Conservation (phyloP, 768 basidiomycete species). For the Leccinum disarticulatum region DNA sequence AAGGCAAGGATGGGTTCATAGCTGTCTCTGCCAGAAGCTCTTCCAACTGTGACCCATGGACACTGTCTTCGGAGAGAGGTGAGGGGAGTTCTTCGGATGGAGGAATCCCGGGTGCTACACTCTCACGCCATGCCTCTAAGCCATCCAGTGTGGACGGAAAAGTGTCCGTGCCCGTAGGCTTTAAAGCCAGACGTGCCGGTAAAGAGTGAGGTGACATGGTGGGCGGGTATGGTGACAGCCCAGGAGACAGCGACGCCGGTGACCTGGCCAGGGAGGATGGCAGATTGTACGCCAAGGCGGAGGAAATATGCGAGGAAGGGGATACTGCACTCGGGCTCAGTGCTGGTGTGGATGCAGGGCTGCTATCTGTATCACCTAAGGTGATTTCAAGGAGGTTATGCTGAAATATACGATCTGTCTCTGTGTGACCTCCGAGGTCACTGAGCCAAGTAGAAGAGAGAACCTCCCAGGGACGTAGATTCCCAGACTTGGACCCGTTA, state of each 20-base stretch:
- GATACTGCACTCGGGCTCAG: conserved; percentile 22
- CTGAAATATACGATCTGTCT: conserved; percentile 33
- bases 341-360: conserved; percentile 26
- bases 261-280: conserved; percentile 17
- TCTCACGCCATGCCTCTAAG: conserved; percentile 32
- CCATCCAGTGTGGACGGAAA: conserved; percentile 32
- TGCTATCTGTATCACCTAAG: conserved; percentile 17
- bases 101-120: conserved; percentile 17
- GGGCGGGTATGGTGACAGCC: conserved; percentile 9
- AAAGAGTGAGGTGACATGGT: conserved; percentile 16
- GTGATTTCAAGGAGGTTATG: conserved; percentile 18
- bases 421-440: conserved; percentile 33
- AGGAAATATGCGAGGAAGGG: conserved; percentile 22
- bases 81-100: conserved; percentile 17
- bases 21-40: conserved; percentile 11
- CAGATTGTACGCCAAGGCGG: conserved; percentile 13
- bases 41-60: conserved; percentile 2
- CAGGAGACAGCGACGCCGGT: conserved; percentile 16
- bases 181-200: conserved; percentile 20
- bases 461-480: conserved; percentile 22
- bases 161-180: conserved; percentile 31
- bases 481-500: conserved; percentile 8
- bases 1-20: conserved; percentile 5
- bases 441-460: conserved; percentile 32
- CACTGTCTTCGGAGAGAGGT: conserved; percentile 14